Base-by-base conservation (phyloP, 352 stramenopile genomes). In the Globisporangium splendens region DNA sequence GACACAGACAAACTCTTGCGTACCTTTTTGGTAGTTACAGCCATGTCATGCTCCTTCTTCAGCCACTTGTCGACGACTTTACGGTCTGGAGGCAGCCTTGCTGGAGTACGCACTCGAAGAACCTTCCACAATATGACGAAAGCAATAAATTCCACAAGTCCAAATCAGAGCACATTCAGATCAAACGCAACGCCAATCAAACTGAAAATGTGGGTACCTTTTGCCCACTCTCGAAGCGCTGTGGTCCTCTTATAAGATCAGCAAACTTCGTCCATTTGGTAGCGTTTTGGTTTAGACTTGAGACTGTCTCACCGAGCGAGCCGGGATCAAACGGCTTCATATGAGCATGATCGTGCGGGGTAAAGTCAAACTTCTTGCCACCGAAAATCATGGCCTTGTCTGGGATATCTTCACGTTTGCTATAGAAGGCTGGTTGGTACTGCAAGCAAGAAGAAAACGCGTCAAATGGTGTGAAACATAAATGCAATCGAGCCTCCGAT, bases 381-480 rank as follows among this genome's bases (percentile, higher is more conserved):
- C 78, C 84, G 67, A 91, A 95, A 7, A 92, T 56, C 50, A 93
- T 71, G 2, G 80, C 54, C 62, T 91, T 90, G 0, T 80, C 72
- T 13, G 86, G 83, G 17, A 91, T 86, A 60, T 95, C 82, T 5
- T 60, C 52, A 14, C 53, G 42, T 13, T 69, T 63, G 31, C 79
- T 87, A 46, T 88, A 95, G 55, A 73, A 82, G 1, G 77, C 82
- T 24, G 60, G 39, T 60, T 66, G 59, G 52, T 88, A 73, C 86
- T 92, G 61, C 22, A 61, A 49, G 41, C 38, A 24, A 39, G 15
- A 7, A 22, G 21, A n/a, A n/a, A 12, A 50, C 12, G 33, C 2
- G 13, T 46, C 50, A 59, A 24, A 43, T 15, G 1, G 12, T 21
- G 21, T n/a, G 1, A n/a, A 61, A 8, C n/a, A 42, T 7, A 3